Evolutionary conservation across 306 rosid genomes (phyloP).

Genomic region (Prinsepia uniflora): DNA sequence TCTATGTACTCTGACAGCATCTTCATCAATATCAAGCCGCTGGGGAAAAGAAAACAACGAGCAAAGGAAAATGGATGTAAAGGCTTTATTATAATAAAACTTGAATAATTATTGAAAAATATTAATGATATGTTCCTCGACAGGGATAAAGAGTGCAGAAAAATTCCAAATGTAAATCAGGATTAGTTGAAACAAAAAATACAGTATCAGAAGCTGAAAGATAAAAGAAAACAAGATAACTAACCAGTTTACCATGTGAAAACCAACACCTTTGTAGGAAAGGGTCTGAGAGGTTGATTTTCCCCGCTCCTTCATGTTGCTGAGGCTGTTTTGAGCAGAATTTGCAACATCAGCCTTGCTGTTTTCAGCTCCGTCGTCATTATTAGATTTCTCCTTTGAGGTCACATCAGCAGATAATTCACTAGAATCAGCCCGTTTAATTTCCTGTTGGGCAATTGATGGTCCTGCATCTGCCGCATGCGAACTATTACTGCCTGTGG

Average conservation of each 20-base stretch:
- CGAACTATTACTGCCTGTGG: conserved; percentile 31
- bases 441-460: conserved; percentile 36
- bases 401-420: conserved; percentile 38
- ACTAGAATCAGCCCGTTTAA: conserved; percentile 39
- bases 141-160: not conserved
- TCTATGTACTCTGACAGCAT: conserved; percentile 94
- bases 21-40: conserved; percentile 96
- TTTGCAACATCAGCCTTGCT: conserved; percentile 39
- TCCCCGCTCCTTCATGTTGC: conserved; percentile 63
- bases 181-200: not conserved
- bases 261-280: conserved; percentile 67
- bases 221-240: conserved; percentile 27
- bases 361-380: conserved; percentile 30
- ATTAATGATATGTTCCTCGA: not conserved
- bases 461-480: conserved; percentile 30
- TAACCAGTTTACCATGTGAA: conserved; percentile 99
- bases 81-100: not conserved
- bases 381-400: conserved; percentile 25
- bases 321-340: conserved; percentile 46
- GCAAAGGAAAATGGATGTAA: conserved; percentile 2
- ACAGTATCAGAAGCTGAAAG: not conserved
- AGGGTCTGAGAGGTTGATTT: conserved; percentile 72
- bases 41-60: conserved; percentile 37
- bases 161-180: not conserved
- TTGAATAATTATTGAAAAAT: not conserved